These are phyloP conservation scores for Arachnomyces sp. DNA, from an alignment of 2,329 filamentous ascomycete species.

Conservation along the genomic window DNA sequence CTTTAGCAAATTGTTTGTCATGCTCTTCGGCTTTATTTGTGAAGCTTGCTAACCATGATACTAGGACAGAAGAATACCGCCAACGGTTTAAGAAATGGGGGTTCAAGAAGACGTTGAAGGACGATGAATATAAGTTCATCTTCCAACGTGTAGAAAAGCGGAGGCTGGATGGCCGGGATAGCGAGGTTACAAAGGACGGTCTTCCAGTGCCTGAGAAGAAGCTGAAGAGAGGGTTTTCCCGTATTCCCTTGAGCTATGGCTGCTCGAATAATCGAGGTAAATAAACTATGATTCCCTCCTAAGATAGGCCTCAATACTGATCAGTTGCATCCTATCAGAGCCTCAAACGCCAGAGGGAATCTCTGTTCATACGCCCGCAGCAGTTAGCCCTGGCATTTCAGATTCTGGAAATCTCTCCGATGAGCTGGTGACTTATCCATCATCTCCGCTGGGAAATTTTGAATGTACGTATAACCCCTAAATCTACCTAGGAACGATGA, in stretches of 20 bases:
- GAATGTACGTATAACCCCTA: too few species aligned
- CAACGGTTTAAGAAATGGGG: conserved; percentile 4
- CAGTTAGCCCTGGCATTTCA: too few species aligned
- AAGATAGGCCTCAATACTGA: neutral
- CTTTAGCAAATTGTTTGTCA: conserved; percentile 4
- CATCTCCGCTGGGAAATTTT: too few species aligned
- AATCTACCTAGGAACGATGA: too few species aligned
- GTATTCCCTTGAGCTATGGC: conserved; percentile 4
- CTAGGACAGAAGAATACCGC: conserved; percentile 1
- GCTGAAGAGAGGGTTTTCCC: conserved; percentile 3
- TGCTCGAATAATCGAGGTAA: conserved; percentile 4
- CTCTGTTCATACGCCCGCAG: conserved; percentile 3
- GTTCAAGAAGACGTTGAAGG: conserved; percentile 26
- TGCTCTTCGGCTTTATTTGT: neutral
- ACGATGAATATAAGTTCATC: conserved; percentile 44
- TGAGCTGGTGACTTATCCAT: too few species aligned
- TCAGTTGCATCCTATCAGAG: conserved; percentile 4
- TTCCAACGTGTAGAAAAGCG: conserved; percentile 2
- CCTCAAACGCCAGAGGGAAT: conserved; percentile 4
- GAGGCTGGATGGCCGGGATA: neutral
- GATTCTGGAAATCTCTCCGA: too few species aligned
- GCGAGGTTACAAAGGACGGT: conserved; percentile 2
- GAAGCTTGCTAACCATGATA: neutral
- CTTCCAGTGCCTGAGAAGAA: conserved; percentile 2
- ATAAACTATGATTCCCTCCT: neutral